A percentile compares a stretch with the other conserved stretches of the same genome.
phyloP scores from a whole-genome alignment of 164 flowering plant species.

The Liriodendron chinense region DNA sequence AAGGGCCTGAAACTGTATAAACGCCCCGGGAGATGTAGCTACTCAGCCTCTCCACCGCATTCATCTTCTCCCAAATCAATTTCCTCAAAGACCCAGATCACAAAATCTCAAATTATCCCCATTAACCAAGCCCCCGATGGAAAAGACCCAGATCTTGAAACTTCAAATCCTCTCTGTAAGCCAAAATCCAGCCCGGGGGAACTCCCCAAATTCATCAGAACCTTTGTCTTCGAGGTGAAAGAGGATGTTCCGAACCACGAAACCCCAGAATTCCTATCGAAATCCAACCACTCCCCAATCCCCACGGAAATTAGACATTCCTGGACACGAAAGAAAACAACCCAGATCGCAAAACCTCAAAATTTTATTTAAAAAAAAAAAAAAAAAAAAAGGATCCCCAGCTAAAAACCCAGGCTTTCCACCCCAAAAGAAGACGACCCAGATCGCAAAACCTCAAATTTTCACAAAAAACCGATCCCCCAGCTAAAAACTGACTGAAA shows the following conservation, averaged over 20 bases:
- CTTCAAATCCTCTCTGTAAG: background rate
- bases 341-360: background rate
- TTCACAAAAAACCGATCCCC: background rate
- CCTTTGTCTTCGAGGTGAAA: background rate
- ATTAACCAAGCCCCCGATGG: background rate
- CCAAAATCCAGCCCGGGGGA: background rate
- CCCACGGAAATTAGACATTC: background rate
- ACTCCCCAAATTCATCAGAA: background rate
- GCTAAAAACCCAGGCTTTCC: background rate
- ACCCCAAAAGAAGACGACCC: background rate
- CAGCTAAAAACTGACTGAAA: no score
- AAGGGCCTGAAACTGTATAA: conserved; percentile 73
- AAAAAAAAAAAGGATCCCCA: background rate
- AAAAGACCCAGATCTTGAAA: background rate
- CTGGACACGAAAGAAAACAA: background rate
- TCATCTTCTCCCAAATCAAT: conserved; percentile 30
- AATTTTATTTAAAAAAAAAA: background rate
- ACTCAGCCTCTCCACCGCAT: conserved; percentile 65
- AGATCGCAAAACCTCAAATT: background rate
- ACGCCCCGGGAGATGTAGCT: conserved; percentile 73
- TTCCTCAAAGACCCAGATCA: background rate
- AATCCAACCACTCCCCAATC: background rate
- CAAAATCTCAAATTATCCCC: background rate
- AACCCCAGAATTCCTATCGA: background rate
- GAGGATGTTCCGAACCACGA: background rate